phyloP scores from a whole-genome alignment of 2,329 filamentous ascomycete genomes.

The Aspergillus viridinutans region DNA sequence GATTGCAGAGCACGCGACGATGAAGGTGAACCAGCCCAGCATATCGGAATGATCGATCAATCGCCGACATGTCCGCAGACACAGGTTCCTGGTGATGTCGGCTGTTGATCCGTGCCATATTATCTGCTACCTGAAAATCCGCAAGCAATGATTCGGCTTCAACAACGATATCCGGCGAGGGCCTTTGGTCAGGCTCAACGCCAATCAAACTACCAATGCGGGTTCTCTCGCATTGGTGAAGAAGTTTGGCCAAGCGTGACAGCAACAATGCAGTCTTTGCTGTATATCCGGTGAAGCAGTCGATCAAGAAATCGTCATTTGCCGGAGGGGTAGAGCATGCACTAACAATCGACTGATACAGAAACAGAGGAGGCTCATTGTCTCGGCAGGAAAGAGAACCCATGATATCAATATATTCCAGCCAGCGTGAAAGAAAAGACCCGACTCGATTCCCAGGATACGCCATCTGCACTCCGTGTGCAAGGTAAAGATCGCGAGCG shows the following conservation, averaged over 20 bases:
- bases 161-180: slow-evolving; percentile 50
- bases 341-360: slow-evolving; percentile 43
- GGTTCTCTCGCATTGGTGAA: slow-evolving; percentile 62
- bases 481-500: slow-evolving; percentile 69
- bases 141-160: slow-evolving; percentile 58
- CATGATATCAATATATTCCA: slow-evolving; percentile 77
- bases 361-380: slow-evolving; percentile 49
- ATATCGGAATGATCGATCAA: slow-evolving; percentile 76
- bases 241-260: slow-evolving; percentile 67
- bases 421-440: slow-evolving; percentile 77
- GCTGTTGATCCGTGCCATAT: slow-evolving; percentile 35
- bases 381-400: slow-evolving; percentile 64
- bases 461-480: slow-evolving; percentile 57
- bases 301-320: slow-evolving; percentile 65
- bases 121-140: slow-evolving; percentile 56
- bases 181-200: slow-evolving; percentile 55
- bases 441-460: slow-evolving; percentile 53
- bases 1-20: slow-evolving; percentile 64
- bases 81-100: slow-evolving; percentile 39
- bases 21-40: slow-evolving; percentile 72
- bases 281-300: slow-evolving; percentile 77
- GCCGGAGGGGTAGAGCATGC: slow-evolving; percentile 51
- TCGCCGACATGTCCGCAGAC: slow-evolving; percentile 54
- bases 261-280: slow-evolving; percentile 66
- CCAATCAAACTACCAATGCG: slow-evolving; percentile 55